Conservation (phyloP, 1,284 basidiomycete species). For the Vanrija sp. region DNA sequence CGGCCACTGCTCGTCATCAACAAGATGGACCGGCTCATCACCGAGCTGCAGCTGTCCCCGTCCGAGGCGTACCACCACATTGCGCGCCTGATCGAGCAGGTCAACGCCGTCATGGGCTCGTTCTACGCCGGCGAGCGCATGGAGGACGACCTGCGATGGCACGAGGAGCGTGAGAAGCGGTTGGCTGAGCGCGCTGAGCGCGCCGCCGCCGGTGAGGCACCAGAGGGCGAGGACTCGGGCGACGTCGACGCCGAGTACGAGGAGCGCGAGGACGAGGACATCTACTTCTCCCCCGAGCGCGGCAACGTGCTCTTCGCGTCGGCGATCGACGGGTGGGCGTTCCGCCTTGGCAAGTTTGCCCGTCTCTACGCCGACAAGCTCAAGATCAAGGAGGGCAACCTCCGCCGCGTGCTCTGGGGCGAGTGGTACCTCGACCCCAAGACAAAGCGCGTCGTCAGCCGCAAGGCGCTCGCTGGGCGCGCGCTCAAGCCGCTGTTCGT, state of each 20-base stretch:
- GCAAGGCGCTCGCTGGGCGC: slow-evolving; percentile 80
- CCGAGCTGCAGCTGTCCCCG: slow-evolving; percentile 87
- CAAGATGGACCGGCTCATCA: slow-evolving; percentile 93
- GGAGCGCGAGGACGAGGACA: slow-evolving; percentile 94
- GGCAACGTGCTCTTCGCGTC: slow-evolving; percentile 97
- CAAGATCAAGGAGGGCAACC: slow-evolving; percentile 81
- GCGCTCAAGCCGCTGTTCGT: slow-evolving; percentile 95
- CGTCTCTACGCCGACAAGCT: slow-evolving; percentile 88
- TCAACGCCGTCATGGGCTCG: slow-evolving; percentile 95
- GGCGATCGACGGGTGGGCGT: slow-evolving; percentile 97
- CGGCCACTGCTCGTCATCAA: slow-evolving; percentile 94
- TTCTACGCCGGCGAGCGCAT: slow-evolving; percentile 96
- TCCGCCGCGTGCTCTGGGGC: slow-evolving; percentile 90
- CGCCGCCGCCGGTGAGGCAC: slow-evolving; percentile 37
- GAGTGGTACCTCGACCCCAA: slow-evolving; percentile 97
- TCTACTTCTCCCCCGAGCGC: slow-evolving; percentile 93
- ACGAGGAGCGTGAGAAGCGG: slow-evolving; percentile 81
- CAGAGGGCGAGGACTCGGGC: slow-evolving; percentile 37
- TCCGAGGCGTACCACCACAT: slow-evolving; percentile 94
- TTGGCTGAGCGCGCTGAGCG: slow-evolving; percentile 68
- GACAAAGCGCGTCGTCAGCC: slow-evolving; percentile 81
- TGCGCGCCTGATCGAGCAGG: slow-evolving; percentile 87
- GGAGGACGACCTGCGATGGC: slow-evolving; percentile 92
- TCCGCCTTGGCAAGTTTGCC: slow-evolving; percentile 89
- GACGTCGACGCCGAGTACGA: slow-evolving; percentile 60